These are phyloP conservation scores for Globisporangium ultimum DNA, from an alignment of 352 stramenopile genomes.

Conservation along the genomic window DNA sequence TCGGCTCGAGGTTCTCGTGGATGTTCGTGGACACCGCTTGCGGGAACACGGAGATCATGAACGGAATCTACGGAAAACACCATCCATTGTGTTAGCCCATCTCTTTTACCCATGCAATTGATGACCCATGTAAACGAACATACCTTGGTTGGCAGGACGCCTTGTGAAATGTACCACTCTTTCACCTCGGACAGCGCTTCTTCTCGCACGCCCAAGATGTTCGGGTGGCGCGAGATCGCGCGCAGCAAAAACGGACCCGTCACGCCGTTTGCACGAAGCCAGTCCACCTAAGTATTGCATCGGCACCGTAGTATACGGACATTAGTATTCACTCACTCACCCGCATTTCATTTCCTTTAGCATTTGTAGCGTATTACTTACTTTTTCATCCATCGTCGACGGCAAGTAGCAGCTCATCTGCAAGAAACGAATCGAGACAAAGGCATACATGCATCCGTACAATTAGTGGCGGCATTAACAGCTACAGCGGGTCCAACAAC, in stretches of 20 bases:
- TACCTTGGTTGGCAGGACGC: conserved; percentile 29
- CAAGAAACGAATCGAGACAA: neutral
- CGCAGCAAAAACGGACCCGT: conserved; percentile 25
- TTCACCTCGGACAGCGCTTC: conserved; percentile 25
- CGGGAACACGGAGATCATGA: conserved; percentile 50
- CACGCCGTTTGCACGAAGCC: conserved; percentile 29
- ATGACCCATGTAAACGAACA: neutral
- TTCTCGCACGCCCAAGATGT: conserved; percentile 31
- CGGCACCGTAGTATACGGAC: no score
- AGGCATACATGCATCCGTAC: neutral
- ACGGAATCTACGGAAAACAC: conserved; percentile 33
- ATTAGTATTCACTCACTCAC: no score
- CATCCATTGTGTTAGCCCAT: no score
- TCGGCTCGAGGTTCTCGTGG: conserved; percentile 37
- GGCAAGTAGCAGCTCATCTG: conserved; percentile 29
- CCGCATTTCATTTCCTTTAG: no score
- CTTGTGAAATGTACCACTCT: conserved; percentile 36
- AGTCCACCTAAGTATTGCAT: conserved; percentile 26
- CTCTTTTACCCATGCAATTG: neutral
- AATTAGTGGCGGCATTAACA: conserved; percentile 1
- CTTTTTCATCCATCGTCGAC: conserved; percentile 38
- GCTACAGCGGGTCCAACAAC: neutral
- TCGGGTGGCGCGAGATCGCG: conserved; percentile 31
- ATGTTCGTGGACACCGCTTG: conserved; percentile 28
- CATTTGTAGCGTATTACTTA: conserved; percentile 3